Base-by-base conservation (phyloP, 768 basidiomycete species). In the Calocybe indica region DNA sequence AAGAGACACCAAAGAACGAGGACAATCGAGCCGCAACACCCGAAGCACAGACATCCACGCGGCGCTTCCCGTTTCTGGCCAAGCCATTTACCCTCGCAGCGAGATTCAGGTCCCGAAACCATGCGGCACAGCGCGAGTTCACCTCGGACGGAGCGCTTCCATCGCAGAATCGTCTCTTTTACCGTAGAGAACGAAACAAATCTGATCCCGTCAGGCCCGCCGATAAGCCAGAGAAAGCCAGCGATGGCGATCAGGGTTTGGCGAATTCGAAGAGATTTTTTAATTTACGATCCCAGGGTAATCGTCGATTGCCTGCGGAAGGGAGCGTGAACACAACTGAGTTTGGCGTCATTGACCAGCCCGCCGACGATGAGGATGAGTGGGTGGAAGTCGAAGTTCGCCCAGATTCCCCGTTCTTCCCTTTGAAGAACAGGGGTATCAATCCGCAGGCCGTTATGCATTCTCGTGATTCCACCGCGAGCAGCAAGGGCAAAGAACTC, bases 301-400 rank as follows among this genome's bases (percentile, higher is more conserved):
- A 3, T 38, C 40, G 12, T 15, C 40, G 43, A 7, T n/a, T 46
- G 30, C 29, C 42, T 12, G 13, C 40, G 30, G 30, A 46, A 46
- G 11, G 14, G 33, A 30, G 31, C 9, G n/a, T 3, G 14, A 37
- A 34, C n/a, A n/a, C 28, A 38, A 45, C n/a, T 10, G 29, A 45
- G 34, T 35, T 33, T 38, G n/a, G n/a, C 46, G 46, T 28, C 37
- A 9, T 14, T 9, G 22, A 43, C 45, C 30, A 28, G 41, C 29
- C 9, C 35, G 51, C 52, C 34, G 48, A 43, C n/a, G 38, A 35
- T 34, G 53, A 55, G 37, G 56, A 52, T 2, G 54, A 53, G 13
- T 59, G 58, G 56, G 56, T 57, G 37, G 52, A 55, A 51, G 45
- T 57, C 15, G 55, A 55, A 33, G 51, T 47, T 2, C 38, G 32